Base-by-base conservation (phyloP, 371 early-diverging fungal genomes). In the Mortierella sp. region DNA sequence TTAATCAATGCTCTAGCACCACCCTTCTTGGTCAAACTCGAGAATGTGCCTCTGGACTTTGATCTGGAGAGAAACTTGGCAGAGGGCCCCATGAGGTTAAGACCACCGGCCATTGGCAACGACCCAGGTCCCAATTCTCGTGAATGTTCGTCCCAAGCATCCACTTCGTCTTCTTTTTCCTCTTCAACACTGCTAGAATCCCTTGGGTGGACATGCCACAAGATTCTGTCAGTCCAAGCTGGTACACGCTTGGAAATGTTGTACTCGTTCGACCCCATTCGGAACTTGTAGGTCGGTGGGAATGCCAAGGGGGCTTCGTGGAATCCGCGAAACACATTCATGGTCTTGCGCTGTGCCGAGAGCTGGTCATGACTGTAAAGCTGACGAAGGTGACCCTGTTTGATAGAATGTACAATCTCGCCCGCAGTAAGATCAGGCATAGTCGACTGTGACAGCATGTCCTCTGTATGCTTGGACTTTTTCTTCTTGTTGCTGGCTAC, bases 211-310 rank as follows among this genome's bases (percentile, higher is more conserved):
- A 71, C 80, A 69, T 43, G 79, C 84, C 83, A 92, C 30, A 94
- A 73, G 20, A 94, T 91, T 30, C 94, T 83, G 80, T 94, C 94
- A 14, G 92, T 92, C 92, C 93, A 94, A 3, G 88, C 84, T 3
- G 94, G 94, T 1, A 90, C 87, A 28, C 93, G 84, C 49, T 74
- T 70, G 60, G 87, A 85, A 35, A 74, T 49, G 57, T 87, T 73
- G 73, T 88, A 88, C 30, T 84, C 62, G 18, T 86, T 72, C 52
- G 85, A 81, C 3, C 87, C 86, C 66, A 83, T 74, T 60, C 78
- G 73, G 83, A 87, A 90, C 79, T 93, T 94, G 87, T 89, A 94
- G 0, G 93, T 92, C 22, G 94, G 94, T 9, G 74, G 75, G 64
- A 94, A 94, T 8, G 66, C 62, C 63, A 94, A 81, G 20, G 84